Percentiles rank a stretch among this genome's conserved stretches.
These are phyloP conservation scores for Microdochium paspali DNA, from an alignment of 2,329 filamentous ascomycete species.

Conservation along the genomic window DNA sequence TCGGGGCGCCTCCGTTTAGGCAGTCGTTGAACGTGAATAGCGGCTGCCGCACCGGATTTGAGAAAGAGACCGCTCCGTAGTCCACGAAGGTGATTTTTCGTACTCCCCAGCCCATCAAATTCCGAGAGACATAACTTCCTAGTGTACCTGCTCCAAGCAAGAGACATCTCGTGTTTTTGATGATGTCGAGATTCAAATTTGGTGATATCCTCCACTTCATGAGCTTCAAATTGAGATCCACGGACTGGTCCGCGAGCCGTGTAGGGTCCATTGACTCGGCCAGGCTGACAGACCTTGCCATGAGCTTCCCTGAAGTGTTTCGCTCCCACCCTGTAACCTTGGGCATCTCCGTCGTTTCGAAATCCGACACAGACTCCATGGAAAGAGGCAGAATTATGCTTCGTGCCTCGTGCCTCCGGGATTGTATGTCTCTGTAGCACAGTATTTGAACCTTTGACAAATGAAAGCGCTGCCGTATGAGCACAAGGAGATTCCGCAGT, in stretches of 20 bases:
- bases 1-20: constrained; percentile 71
- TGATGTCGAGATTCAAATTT: constrained; percentile 73
- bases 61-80: constrained; percentile 87
- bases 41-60: constrained; percentile 91
- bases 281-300: constrained; percentile 69
- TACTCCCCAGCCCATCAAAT: constrained; percentile 91
- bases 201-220: constrained; percentile 99
- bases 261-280: constrained; percentile 89
- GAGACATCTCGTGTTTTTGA: constrained; percentile 84
- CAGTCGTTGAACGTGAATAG: constrained; percentile 89
- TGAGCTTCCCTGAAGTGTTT: constrained; percentile 67
- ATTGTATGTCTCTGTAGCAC: constrained; percentile 80
- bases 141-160: constrained; percentile 87
- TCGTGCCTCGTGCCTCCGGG: constrained; percentile 66
- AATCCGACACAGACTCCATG: constrained; percentile 37
- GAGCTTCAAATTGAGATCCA: constrained; percentile 91
- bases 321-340: constrained; percentile 96
- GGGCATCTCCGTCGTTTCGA: constrained; percentile 51
- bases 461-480: constrained; percentile 75
- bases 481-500: constrained; percentile 75
- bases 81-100: constrained; percentile 93
- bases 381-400: constrained; percentile 68
- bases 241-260: constrained; percentile 81
- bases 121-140: constrained; percentile 87
- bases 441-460: constrained; percentile 72